Evolutionary conservation across 768 basidiomycete genomes (phyloP).

Genomic region (Inosperma sp.): DNA sequence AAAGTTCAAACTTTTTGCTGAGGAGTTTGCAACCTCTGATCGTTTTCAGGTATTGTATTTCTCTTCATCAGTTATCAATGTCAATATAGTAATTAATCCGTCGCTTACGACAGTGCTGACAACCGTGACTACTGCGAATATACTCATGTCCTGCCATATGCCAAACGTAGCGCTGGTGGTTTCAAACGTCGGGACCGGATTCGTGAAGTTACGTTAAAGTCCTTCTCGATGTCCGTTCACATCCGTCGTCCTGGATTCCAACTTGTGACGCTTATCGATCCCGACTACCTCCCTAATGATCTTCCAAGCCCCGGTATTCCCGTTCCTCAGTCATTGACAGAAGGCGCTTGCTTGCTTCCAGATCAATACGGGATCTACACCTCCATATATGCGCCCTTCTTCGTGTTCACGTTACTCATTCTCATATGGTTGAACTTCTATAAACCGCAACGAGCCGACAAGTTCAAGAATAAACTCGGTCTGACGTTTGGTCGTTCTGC

Average conservation of each 20-base stretch:
- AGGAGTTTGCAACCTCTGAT: constrained; percentile 57
- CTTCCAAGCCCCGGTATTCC: constrained; percentile 2
- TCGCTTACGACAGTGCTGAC: constrained; percentile 59
- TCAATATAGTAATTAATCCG: constrained; percentile 10
- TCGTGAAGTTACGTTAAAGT: constrained; percentile 84
- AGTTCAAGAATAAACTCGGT: constrained; percentile 22
- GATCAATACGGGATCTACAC: constrained; percentile 59
- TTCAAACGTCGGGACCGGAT: constrained; percentile 27
- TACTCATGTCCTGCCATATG: constrained; percentile 44
- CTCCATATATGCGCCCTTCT: constrained; percentile 58
- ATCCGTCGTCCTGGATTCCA: constrained; percentile 81
- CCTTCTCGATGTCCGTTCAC: constrained; percentile 73
- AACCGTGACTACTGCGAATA: constrained; percentile 91
- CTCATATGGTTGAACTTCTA: constrained; percentile 44
- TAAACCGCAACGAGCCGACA: constrained; percentile 12
- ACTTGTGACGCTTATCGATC: constrained; percentile 59
- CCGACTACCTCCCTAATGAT: constrained; percentile 31
- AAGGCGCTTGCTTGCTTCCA: constrained; percentile 76
- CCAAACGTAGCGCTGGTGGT: too few species aligned
- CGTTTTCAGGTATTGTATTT: constrained; percentile 60
- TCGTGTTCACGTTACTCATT: constrained; percentile 48
- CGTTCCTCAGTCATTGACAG: constrained; percentile 45
- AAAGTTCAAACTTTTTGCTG: constrained; percentile 71
- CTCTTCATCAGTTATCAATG: background rate
- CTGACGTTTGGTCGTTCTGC: background rate